A percentile compares a stretch with the other conserved stretches of the same genome.
phyloP scores from a whole-genome alignment of 192 early-diverging fungal species.

The Chytriomyces hyalinus region DNA sequence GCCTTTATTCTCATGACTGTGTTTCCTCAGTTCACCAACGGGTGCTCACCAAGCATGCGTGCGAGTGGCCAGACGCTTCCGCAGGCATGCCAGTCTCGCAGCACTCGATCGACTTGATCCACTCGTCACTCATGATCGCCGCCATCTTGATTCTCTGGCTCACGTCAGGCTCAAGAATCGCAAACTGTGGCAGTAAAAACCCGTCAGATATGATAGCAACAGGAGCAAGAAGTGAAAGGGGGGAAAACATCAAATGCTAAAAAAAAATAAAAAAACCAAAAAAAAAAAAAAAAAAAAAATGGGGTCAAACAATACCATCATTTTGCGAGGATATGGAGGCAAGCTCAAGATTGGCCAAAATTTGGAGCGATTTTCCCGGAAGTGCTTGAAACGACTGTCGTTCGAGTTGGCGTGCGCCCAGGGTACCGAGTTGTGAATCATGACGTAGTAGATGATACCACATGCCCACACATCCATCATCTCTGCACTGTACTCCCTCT shows the following conservation, averaged over 20 bases:
- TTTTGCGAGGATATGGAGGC: slow-evolving; percentile 61
- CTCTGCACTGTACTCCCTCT: slow-evolving; percentile 84
- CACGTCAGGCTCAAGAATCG: slow-evolving; percentile 82
- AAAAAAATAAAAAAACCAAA: neutral
- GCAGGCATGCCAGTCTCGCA: slow-evolving; percentile 54
- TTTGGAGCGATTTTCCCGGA: slow-evolving; percentile 38
- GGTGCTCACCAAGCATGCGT: neutral
- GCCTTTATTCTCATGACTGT: too few relatives aligned
- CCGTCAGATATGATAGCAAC: neutral
- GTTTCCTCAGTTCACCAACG: too few relatives aligned
- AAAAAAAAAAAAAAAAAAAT: neutral
- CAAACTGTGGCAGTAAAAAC: slow-evolving; percentile 42
- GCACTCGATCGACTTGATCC: slow-evolving; percentile 72
- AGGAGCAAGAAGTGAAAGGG: too few relatives aligned
- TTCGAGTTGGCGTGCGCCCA: slow-evolving; percentile 48
- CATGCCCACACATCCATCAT: slow-evolving; percentile 91
- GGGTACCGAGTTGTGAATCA: slow-evolving; percentile 59
- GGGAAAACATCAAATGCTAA: too few relatives aligned
- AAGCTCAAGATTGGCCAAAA: slow-evolving; percentile 81
- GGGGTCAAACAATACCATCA: slow-evolving; percentile 57
- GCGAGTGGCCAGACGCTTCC: slow-evolving; percentile 19
- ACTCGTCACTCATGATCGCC: slow-evolving; percentile 72
- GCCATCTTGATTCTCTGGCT: slow-evolving; percentile 70
- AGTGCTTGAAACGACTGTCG: slow-evolving; percentile 53
- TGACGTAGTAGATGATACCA: slow-evolving; percentile 83